These are phyloP conservation scores for Gliomastix tumulicola DNA, from an alignment of 2,329 filamentous ascomycete genomes.

Conservation along the genomic window DNA sequence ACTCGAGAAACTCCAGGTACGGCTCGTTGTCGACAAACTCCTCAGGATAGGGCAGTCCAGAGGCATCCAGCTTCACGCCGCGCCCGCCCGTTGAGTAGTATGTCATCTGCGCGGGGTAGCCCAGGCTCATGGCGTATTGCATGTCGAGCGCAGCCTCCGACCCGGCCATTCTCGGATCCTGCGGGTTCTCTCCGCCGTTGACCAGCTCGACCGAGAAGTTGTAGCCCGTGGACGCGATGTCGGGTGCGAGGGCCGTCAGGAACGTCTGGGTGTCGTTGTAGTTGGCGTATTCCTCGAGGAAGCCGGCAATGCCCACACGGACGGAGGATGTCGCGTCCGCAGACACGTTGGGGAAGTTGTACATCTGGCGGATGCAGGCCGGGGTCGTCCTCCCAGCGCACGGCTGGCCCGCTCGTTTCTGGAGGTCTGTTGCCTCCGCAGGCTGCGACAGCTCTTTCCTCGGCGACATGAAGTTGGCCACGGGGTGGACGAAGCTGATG, in stretches of 20 bases:
- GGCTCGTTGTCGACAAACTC: constrained; percentile 43
- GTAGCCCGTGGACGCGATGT: constrained; percentile 23
- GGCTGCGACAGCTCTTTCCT: constrained; percentile 16
- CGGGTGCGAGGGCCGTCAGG: constrained; percentile 24
- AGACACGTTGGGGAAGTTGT: constrained; percentile 33
- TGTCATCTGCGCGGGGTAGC: constrained; percentile 32
- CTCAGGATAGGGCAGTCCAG: constrained; percentile 23
- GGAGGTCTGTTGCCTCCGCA: constrained; percentile 2
- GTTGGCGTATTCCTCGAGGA: constrained; percentile 40
- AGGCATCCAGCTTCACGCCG: constrained; percentile 28
- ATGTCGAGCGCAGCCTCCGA: constrained; percentile 40
- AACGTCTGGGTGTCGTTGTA: constrained; percentile 32
- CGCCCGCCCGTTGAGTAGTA: constrained; percentile 39
- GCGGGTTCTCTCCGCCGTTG: constrained; percentile 36
- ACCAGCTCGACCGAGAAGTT: constrained; percentile 32
- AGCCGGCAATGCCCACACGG: constrained; percentile 39
- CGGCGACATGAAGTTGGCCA: constrained; percentile 41
- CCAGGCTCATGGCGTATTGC: constrained; percentile 38
- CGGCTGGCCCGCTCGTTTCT: constrained; percentile 5
- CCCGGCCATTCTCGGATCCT: constrained; percentile 26
- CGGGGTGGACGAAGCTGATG: constrained; percentile 39
- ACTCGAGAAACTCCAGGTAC: constrained; percentile 46
- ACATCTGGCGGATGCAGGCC: constrained; percentile 33
- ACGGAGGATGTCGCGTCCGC: constrained; percentile 20
- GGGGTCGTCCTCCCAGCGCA: constrained; percentile 26